phyloP scores from a whole-genome alignment of 768 basidiomycete species.

The Mycena polygramma region DNA sequence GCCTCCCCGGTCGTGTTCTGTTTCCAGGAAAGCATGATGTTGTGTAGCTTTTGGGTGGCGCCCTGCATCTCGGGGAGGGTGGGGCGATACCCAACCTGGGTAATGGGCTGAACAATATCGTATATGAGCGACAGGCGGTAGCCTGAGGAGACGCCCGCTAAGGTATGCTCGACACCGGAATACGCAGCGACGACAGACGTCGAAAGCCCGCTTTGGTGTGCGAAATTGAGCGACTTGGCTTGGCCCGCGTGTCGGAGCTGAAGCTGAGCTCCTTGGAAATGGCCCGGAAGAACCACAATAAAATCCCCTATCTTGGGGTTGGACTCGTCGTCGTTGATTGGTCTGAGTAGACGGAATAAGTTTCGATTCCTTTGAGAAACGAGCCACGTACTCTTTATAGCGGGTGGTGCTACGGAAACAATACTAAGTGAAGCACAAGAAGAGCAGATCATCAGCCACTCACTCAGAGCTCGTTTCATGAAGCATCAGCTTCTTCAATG shows the following conservation, averaged over 20 bases:
- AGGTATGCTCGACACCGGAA: slow-evolving; percentile 31
- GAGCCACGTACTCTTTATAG: slow-evolving; percentile 27
- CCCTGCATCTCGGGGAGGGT: slow-evolving; percentile 35
- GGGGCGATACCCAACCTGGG: slow-evolving; percentile 13
- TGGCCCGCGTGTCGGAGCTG: slow-evolving; percentile 31
- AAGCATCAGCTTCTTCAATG: slow-evolving; percentile 26
- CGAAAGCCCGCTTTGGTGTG: slow-evolving; percentile 21
- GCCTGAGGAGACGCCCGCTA: slow-evolving; percentile 25
- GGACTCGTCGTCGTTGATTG: slow-evolving; percentile 28
- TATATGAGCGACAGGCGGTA: slow-evolving; percentile 34
- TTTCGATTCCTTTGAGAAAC: no score
- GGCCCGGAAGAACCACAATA: slow-evolving; percentile 32
- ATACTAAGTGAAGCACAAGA: background rate
- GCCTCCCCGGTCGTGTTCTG: slow-evolving; percentile 22
- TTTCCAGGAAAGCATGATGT: slow-evolving; percentile 38
- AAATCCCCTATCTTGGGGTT: slow-evolving; percentile 32
- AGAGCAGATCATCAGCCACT: background rate
- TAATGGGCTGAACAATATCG: slow-evolving; percentile 32
- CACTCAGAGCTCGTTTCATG: slow-evolving; percentile 24
- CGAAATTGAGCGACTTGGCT: slow-evolving; percentile 24
- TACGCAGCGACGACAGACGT: slow-evolving; percentile 37
- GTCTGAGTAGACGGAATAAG: slow-evolving; percentile 6
- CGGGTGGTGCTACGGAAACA: slow-evolving; percentile 3
- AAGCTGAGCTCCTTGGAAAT: slow-evolving; percentile 31
- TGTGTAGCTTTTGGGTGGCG: slow-evolving; percentile 23